A percentile compares a stretch with the other conserved stretches of the same genome.
Evolutionary conservation across 306 rosid genomes (phyloP).

Genomic region (Abrus pulchellus): DNA sequence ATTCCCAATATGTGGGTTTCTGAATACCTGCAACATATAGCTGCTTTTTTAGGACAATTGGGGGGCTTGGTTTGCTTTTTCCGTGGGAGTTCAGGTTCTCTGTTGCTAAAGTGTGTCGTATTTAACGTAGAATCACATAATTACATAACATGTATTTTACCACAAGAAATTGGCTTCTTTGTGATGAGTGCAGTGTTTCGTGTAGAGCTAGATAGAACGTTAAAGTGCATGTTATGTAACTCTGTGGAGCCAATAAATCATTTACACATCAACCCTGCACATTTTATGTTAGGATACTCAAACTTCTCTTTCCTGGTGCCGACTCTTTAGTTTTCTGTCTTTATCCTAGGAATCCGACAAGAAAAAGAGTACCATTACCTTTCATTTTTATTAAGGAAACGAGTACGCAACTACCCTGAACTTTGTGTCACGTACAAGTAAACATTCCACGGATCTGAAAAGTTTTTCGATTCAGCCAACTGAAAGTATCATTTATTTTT

Average conservation of each 20-base stretch:
- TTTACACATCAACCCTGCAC: not conserved
- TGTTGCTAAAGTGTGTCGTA: no score
- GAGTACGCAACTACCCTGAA: not conserved
- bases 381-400: not conserved
- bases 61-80: not conserved
- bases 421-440: not conserved
- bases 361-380: no score
- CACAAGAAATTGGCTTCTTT: not conserved
- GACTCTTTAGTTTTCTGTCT: not conserved
- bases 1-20: not conserved
- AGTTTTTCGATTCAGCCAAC: not conserved
- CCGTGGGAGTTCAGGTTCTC: no score
- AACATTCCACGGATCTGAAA: not conserved
- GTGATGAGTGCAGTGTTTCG: not conserved
- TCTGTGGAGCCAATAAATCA: not conserved
- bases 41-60: not conserved
- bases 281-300: no score
- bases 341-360: not conserved
- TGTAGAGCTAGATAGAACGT: not conserved
- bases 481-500: not conserved
- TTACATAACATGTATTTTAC: not conserved
- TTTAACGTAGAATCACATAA: not conserved
- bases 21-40: not conserved
- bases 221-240: not conserved
- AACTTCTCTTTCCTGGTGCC: no score